Evolutionary conservation across 2,329 filamentous ascomycete genomes (phyloP).

Genomic region (Pyrenochaeta sp.): DNA sequence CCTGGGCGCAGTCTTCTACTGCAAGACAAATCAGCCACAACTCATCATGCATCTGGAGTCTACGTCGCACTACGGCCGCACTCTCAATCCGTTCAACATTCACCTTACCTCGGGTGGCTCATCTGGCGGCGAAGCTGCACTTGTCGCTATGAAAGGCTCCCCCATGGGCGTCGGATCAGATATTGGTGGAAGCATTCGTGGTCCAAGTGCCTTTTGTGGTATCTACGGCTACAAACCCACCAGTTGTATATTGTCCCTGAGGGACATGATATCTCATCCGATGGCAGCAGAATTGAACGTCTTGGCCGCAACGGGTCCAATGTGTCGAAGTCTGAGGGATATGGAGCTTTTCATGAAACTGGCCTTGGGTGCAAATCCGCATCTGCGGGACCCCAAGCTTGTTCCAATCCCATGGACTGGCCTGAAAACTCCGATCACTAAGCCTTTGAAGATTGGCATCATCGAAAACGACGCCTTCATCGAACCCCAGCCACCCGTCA

Average conservation of each 20-base stretch:
- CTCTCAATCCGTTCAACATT: conserved; percentile 56
- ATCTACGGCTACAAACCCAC: conserved; percentile 41
- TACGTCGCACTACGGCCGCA: conserved; percentile 59
- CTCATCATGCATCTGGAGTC: conserved; percentile 64
- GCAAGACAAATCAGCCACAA: conserved; percentile 62
- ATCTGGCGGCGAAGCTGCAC: conserved; percentile 43
- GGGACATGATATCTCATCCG: conserved; percentile 8
- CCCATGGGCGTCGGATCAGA: conserved; percentile 34
- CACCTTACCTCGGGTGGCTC: conserved; percentile 58
- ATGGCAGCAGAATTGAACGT: conserved; percentile 27
- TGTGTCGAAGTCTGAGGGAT: conserved; percentile 25
- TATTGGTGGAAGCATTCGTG: conserved; percentile 34
- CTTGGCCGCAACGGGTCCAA: conserved; percentile 20
- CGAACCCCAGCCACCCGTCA: conserved; percentile 51
- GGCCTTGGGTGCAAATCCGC: conserved; percentile 18
- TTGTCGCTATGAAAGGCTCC: conserved; percentile 29
- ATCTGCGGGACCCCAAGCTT: conserved; percentile 23
- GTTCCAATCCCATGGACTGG: conserved; percentile 31
- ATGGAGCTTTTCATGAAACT: conserved; percentile 24
- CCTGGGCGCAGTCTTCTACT: conserved; percentile 62
- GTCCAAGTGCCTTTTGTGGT: conserved; percentile 31
- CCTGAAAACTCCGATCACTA: conserved; percentile 16
- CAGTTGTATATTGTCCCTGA: conserved; percentile 22
- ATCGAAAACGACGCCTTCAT: conserved; percentile 52
- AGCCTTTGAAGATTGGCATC: conserved; percentile 54